phyloP scores from a whole-genome alignment of 176 grass and related monocot genomes.

The Melocanna baccifera region DNA sequence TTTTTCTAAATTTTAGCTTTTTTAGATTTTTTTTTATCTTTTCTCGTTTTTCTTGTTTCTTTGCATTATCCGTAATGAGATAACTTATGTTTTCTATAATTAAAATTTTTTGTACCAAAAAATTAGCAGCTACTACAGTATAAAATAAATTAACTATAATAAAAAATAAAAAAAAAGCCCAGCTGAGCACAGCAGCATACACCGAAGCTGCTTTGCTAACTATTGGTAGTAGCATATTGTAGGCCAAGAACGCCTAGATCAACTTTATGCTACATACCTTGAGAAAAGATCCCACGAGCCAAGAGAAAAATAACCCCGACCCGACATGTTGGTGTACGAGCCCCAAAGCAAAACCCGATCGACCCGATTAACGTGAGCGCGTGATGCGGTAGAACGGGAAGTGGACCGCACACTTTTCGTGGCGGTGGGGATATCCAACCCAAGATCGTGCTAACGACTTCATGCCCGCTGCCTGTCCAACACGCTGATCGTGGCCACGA shows the following conservation, averaged over 20 bases:
- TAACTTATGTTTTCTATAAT: too few relatives aligned
- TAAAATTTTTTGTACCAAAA: too few relatives aligned
- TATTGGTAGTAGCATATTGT: neutral
- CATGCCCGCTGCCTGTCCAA: constrained; percentile 37
- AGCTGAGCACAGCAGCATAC: too few relatives aligned
- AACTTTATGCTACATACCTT: neutral
- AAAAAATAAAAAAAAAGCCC: too few relatives aligned
- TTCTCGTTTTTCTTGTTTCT: too few relatives aligned
- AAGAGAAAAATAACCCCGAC: neutral
- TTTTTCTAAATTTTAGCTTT: too few relatives aligned
- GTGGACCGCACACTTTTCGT: neutral
- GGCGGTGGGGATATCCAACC: constrained; percentile 16
- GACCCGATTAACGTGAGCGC: neutral
- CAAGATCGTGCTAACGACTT: constrained; percentile 52
- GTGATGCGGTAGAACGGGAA: neutral
- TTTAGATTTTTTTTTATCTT: too few relatives aligned
- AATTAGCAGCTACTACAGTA: too few relatives aligned
- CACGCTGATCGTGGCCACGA: neutral
- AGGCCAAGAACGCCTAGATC: neutral
- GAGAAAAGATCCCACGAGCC: neutral
- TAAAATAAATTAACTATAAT: too few relatives aligned
- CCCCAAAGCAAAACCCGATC: neutral
- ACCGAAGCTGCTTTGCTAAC: neutral
- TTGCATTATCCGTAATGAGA: too few relatives aligned
- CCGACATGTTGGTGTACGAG: constrained; percentile 5